Evolutionary conservation across 2,329 filamentous ascomycete species (phyloP).

Genomic region (Ophiocordyceps camponoti-rufipedis): DNA sequence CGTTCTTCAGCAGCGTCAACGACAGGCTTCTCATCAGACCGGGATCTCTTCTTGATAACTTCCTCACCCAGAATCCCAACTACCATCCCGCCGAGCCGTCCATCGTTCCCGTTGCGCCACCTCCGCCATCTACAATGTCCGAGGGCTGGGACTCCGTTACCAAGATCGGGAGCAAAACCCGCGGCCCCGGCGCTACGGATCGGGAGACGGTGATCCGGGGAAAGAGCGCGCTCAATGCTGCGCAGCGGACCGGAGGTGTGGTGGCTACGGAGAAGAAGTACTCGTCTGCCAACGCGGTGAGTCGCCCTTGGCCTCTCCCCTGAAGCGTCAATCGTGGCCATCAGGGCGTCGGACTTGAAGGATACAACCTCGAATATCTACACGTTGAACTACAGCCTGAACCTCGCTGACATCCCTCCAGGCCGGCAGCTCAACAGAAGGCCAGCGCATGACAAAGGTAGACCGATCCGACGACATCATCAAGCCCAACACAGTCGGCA

Average conservation of each 20-base stretch:
- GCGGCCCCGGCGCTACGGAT: constrained; percentile 42
- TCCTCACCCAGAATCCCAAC: too few species aligned
- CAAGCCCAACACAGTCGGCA: constrained; percentile 83
- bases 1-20: too few species aligned
- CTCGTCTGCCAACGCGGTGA: constrained; percentile 47
- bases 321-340: too few species aligned
- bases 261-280: constrained; percentile 86
- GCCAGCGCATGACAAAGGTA: constrained; percentile 93
- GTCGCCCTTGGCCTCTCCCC: neutral
- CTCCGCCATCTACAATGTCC: neutral
- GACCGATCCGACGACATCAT: constrained; percentile 95
- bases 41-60: too few species aligned
- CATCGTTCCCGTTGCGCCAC: neutral
- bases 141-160: constrained; percentile 66
- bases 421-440: constrained; percentile 34
- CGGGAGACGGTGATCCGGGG: constrained; percentile 84
- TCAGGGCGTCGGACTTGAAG: too few species aligned
- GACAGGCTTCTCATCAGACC: too few species aligned
- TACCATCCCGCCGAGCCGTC: too few species aligned
- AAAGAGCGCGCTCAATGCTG: constrained; percentile 71
- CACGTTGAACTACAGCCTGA: too few species aligned
- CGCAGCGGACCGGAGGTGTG: constrained; percentile 59
- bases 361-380: neutral
- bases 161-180: constrained; percentile 82
- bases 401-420: constrained; percentile 2